Base-by-base conservation (phyloP, 2,329 filamentous ascomycete species). In the Aspergillus sp. region DNA sequence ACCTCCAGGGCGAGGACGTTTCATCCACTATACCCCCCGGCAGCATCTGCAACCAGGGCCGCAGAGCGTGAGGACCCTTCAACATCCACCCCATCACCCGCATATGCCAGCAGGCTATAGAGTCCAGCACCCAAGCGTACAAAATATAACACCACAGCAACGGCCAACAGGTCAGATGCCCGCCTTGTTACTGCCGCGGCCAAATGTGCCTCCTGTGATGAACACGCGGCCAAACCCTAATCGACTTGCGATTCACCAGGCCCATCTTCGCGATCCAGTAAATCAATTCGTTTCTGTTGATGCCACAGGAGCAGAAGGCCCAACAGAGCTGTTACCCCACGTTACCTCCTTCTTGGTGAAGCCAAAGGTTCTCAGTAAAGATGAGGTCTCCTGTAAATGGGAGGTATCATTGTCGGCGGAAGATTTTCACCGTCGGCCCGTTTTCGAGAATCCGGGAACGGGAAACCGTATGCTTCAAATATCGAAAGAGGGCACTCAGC, bases 211-310 rank as follows among this genome's bases (percentile, higher is more conserved):
- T 37, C 73, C 72, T 22, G 60, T 74, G 3, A 72, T 76, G 57
- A 76, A 75, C 33, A 71, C 74, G 11, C 67, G 73, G 22, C 77
- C 81, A 4, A 73, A 80, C 57, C 79, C 83, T 19, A 69, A 72
- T 22, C 67, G 75, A 7, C 77, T 76, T 27, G 80, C 79, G n/a
- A 73, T 88, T 7, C 86, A 88, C 64, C 83, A 87, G 70, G 79
- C 81, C 45, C 77, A 84, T 65, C 73, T 87, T 27, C 79, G 80
- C 22, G 85, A 81, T 62, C 84, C 85, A 4, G 62, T 75, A 1
- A 75, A 83, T 27, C 67, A 67, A 39, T 65, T 75, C 11, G 27
- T 70, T 17, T 57, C 66, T 33, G 55, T 61, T 4, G 62, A 63
- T 6, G 30, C 66, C 17, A 44, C 54, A 11, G 64, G 61, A 4